Conservation (phyloP, 345 rosid species). For the Syzygium jambos region DNA sequence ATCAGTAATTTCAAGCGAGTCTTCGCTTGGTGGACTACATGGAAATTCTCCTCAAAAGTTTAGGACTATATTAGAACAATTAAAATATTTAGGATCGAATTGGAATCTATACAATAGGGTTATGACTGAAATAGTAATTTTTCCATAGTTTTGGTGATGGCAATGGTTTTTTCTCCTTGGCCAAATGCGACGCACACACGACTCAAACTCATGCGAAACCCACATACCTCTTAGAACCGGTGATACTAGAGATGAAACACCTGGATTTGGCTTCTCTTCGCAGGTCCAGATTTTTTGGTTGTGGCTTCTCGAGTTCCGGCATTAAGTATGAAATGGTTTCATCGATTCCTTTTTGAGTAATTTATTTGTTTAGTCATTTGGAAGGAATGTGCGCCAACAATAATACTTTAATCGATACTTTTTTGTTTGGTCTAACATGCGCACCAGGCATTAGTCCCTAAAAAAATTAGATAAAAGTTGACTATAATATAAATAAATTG, state of each 20-base stretch:
- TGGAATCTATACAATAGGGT: not conserved
- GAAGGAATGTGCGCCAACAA: not conserved
- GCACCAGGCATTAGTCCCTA: not conserved
- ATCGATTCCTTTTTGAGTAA: not conserved
- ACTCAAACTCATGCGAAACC: not conserved
- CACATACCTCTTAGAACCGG: not conserved
- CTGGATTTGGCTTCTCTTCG: not conserved
- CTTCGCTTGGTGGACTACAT: not conserved
- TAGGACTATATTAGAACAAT: not conserved
- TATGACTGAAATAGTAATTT: not conserved
- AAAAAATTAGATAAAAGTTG: not conserved
- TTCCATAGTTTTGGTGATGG: too few species aligned
- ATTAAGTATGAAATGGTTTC: not conserved
- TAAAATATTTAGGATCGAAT: not conserved
- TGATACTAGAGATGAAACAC: not conserved
- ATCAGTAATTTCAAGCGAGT: not conserved
- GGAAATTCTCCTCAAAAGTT: not conserved
- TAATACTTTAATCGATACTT: not conserved
- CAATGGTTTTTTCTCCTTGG: not conserved
- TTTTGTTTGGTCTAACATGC: not conserved
- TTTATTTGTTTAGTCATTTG: not conserved
- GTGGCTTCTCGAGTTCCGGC: not conserved
- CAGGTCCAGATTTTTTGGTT: not conserved
- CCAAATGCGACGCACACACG: not conserved
- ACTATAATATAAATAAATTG: not conserved